A percentile compares a stretch with the other conserved stretches of the same genome.
phyloP scores from a whole-genome alignment of 208 protist genomes.

The Ichthyophonus hoferi region DNA sequence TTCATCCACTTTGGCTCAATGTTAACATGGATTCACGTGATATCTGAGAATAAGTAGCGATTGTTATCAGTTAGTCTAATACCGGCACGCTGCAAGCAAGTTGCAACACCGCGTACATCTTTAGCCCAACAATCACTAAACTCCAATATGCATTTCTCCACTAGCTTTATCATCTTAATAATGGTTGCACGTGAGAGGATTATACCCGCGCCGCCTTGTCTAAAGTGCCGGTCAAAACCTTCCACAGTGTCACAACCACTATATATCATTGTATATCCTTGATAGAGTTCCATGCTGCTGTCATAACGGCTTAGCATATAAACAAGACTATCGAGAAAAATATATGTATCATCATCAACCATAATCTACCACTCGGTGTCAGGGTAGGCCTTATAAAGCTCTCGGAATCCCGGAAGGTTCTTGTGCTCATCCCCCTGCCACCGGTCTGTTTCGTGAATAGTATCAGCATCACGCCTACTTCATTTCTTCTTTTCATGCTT shows the following conservation, averaged over 20 bases:
- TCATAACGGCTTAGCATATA: neutral
- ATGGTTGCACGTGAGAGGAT: slow-evolving; percentile 9
- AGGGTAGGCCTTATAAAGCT: neutral
- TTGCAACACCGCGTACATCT: neutral
- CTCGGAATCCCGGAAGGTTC: neutral
- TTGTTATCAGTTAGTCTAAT: neutral
- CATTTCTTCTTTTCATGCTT: no score
- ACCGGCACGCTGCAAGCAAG: neutral
- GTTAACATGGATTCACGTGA: neutral
- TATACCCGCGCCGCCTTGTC: neutral
- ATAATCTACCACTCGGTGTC: neutral
- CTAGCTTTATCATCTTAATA: neutral
- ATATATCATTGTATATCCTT: neutral
- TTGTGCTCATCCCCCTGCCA: neutral
- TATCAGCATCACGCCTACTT: no score
- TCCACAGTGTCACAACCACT: neutral
- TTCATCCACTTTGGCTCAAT: no score
- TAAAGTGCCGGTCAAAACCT: neutral
- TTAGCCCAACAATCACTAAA: neutral
- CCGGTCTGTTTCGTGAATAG: neutral
- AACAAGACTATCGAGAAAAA: neutral
- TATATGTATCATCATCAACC: slow-evolving; percentile 13
- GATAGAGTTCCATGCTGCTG: neutral
- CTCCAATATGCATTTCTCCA: neutral
- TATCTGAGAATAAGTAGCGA: neutral